Evolutionary conservation across 208 protist genomes (phyloP), one percentile per base, ranked within the genome.

Genomic region (Acanthamoeba royreba): DNA sequence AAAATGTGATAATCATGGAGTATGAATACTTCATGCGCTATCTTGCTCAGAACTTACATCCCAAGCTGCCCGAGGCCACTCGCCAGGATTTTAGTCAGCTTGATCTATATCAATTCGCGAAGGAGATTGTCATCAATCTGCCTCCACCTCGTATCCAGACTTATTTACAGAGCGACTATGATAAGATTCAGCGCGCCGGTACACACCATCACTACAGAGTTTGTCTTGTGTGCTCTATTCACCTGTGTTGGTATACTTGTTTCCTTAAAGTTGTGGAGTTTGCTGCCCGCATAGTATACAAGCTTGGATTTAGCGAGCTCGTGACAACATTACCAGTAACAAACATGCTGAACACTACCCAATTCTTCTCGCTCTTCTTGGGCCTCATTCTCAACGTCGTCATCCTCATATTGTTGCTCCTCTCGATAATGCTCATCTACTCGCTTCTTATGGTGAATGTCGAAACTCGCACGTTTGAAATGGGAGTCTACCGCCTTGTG

Each of bases 401-500:
- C 47, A 93, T 99, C 5, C 46, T 97, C 8, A 97, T 98, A 45
- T 93, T 99, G 28, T 86, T 94, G 5, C 93, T 97, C 43, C 86
- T 99, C 11, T 98, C 97, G 61, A 95, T 98, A 22, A 31, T 99
- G 49, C 97, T 99, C 25, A 98, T 99, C 87, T 98, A 99, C 96
- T 98, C 98, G 4, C 94, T 99, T 13, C 96, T 99, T 33, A 98
- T 98, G 79, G 96, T 99, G 19, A 96, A 96, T 52, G 94, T 99
- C 8, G 98, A 99, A 43, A 98, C 96, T 31, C 95, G 98, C 61
- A 98, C 97, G 9, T 99, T 99, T 96, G 98, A 99, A 77, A 93
- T 99, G 19, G 98, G 98, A 74, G 97, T 99, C 28, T 94, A 98
- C 53, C 96, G 98, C 81, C 99, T 99, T 97, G 93, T 99, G 77